phyloP scores from a whole-genome alignment of 2,329 filamentous ascomycete species.

The Metarhizium sp. region DNA sequence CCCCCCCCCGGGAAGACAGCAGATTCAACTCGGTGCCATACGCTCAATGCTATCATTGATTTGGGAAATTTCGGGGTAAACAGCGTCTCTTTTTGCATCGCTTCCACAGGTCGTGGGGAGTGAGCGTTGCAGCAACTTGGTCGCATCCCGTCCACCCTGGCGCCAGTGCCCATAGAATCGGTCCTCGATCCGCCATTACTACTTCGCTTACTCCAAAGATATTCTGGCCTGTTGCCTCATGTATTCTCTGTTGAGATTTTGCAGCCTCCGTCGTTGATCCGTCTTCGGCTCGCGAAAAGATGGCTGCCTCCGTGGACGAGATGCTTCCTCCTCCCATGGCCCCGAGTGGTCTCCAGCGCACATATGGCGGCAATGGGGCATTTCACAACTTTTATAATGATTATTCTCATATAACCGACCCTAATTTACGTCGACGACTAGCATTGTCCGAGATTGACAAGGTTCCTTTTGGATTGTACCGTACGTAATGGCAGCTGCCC shows the following conservation, averaged over 20 bases:
- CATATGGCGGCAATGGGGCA: slow-evolving; percentile 55
- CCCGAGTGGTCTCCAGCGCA: slow-evolving; percentile 27
- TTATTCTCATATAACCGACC: slow-evolving; percentile 55
- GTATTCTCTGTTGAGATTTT: slow-evolving; percentile 13
- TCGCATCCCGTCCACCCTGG: neutral
- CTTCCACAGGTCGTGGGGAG: neutral
- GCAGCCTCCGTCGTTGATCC: slow-evolving; percentile 7
- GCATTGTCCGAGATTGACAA: slow-evolving; percentile 75
- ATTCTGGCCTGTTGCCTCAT: slow-evolving; percentile 10
- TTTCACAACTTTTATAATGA: slow-evolving; percentile 71
- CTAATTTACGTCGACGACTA: slow-evolving; percentile 65
- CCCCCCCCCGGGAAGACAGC: neutral
- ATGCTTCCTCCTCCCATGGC: slow-evolving; percentile 33
- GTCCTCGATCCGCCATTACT: neutral
- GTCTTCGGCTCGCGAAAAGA: slow-evolving; percentile 10
- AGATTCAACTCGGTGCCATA: neutral
- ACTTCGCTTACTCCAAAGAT: neutral
- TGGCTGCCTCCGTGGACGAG: slow-evolving; percentile 24
- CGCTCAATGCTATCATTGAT: neutral
- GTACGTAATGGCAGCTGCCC: slow-evolving; percentile 19
- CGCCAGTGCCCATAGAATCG: neutral
- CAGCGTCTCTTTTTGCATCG: neutral
- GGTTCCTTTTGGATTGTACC: slow-evolving; percentile 66
- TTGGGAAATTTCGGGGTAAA: neutral
- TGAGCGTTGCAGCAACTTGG: neutral